phyloP scores from a whole-genome alignment of 257 asterid species.

The Misopates orontium region DNA sequence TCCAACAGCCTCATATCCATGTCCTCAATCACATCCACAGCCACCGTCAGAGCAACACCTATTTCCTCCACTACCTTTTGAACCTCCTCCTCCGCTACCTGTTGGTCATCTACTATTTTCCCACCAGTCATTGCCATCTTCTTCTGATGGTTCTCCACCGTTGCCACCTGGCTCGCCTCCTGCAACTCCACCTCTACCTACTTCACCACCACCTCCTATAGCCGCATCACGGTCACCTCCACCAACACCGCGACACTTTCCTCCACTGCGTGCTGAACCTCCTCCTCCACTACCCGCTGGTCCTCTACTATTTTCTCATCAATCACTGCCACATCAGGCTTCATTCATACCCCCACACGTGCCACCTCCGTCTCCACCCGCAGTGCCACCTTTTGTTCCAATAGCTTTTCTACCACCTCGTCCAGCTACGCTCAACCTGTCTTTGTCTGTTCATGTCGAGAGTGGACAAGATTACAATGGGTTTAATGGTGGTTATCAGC shows the following conservation, averaged over 20 bases:
- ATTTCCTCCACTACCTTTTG: constrained; percentile 50
- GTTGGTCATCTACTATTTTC: constrained; percentile 25
- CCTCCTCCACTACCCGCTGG: constrained; percentile 38
- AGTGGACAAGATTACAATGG: constrained; percentile 37
- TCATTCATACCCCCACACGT: constrained; percentile 46
- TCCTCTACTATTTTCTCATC: constrained; percentile 26
- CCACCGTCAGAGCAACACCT: constrained; percentile 45
- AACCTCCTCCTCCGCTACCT: constrained; percentile 43
- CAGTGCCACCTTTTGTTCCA: constrained; percentile 43
- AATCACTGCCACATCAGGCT: constrained; percentile 55
- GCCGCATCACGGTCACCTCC: constrained; percentile 44
- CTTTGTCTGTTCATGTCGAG: constrained; percentile 19
- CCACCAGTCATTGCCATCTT: constrained; percentile 47
- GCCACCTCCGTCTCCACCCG: constrained; percentile 35
- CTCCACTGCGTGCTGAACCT: constrained; percentile 50
- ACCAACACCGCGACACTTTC: constrained; percentile 43
- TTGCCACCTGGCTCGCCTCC: constrained; percentile 83
- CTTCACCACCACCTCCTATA: constrained; percentile 17
- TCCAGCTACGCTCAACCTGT: constrained; percentile 20
- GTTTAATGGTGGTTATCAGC: constrained; percentile 32
- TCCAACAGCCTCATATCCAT: constrained; percentile 39
- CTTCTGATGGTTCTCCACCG: too few relatives aligned
- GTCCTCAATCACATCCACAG: constrained; percentile 42
- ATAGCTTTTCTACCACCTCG: constrained; percentile 47
- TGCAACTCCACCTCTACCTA: constrained; percentile 50